Evolutionary conservation across 2,329 filamentous ascomycete species (phyloP).

Genomic region (Epichloe sylvatica): DNA sequence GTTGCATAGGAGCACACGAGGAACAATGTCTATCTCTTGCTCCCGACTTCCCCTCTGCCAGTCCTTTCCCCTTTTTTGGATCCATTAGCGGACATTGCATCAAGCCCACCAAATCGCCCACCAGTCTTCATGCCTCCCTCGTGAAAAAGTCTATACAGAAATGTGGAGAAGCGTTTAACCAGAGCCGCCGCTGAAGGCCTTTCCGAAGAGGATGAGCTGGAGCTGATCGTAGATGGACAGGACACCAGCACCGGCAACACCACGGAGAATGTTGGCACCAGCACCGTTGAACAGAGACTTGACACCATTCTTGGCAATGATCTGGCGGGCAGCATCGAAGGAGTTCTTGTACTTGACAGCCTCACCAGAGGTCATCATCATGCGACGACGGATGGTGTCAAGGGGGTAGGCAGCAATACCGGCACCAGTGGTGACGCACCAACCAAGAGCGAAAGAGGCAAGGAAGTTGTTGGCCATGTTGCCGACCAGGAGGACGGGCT

Average conservation of each 20-base stretch:
- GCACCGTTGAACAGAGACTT: conserved; percentile 99
- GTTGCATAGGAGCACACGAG: conserved; percentile 22
- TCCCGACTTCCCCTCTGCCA: conserved; percentile 31
- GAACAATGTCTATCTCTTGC: conserved; percentile 21
- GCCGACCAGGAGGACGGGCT: conserved; percentile 92
- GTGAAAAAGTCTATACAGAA: conserved; percentile 28
- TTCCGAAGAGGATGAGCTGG: conserved; percentile 98
- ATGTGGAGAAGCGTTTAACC: conserved; percentile 29
- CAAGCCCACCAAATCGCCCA: conserved; percentile 22
- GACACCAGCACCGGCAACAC: conserved; percentile 99
- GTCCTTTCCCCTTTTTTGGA: conserved; percentile 29
- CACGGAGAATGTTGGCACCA: conserved; percentile 99
- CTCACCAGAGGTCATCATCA: conserved; percentile 98
- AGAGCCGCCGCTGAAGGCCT: conserved; percentile 77
- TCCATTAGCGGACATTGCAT: conserved; percentile 25
- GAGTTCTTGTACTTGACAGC: conserved; percentile 99
- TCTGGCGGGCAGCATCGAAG: conserved; percentile 89
- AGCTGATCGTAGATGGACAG: conserved; percentile 99
- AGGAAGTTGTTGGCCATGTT: conserved; percentile 95
- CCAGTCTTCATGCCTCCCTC: conserved; percentile 17
- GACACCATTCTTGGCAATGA: conserved; percentile 93
- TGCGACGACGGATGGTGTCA: conserved; percentile 99
- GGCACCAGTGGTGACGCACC: conserved; percentile 98
- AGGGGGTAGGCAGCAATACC: conserved; percentile 99
- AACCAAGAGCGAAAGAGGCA: conserved; percentile 96